Evolutionary conservation across 1,284 basidiomycete species (phyloP).

Genomic region (Rhodotorula sp.): DNA sequence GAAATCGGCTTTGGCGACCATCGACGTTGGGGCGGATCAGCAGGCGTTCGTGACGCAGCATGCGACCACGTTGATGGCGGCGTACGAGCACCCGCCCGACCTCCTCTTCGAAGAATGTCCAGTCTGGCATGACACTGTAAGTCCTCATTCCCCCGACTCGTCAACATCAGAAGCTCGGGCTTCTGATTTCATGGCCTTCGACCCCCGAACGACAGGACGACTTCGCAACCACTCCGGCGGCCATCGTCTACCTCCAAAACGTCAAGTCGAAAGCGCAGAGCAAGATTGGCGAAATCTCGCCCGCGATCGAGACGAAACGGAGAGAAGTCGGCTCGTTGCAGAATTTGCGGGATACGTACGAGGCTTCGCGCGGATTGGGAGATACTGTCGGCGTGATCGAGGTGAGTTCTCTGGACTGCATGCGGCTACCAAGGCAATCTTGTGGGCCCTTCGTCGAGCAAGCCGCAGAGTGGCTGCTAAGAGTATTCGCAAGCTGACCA

Average conservation of each 20-base stretch:
- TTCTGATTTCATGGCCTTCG: too few relatives aligned
- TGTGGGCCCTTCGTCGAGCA: background rate
- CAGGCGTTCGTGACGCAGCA: conserved; percentile 17
- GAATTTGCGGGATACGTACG: conserved; percentile 58
- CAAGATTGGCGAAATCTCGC: conserved; percentile 61
- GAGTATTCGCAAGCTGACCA: background rate
- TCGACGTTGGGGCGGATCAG: conserved; percentile 33
- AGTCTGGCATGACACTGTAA: conserved; percentile 39
- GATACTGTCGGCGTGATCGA: conserved; percentile 64
- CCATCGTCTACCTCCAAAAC: conserved; percentile 34
- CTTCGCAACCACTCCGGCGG: conserved; percentile 19
- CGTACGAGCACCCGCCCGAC: conserved; percentile 34
- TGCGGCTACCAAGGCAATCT: background rate
- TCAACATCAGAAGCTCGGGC: too few relatives aligned
- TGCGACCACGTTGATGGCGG: conserved; percentile 3
- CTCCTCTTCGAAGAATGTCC: conserved; percentile 34
- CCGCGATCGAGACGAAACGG: conserved; percentile 60
- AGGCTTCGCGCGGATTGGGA: conserved; percentile 56
- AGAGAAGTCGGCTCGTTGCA: conserved; percentile 60
- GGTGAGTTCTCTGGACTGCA: conserved; percentile 49
- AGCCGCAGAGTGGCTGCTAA: background rate
- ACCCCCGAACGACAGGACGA: conserved; percentile 16
- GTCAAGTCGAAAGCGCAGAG: conserved; percentile 38
- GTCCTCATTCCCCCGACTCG: background rate
- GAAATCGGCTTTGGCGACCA: conserved; percentile 6